Percentiles rank a stretch among this genome's conserved stretches.
These are phyloP conservation scores for Vaccinium vitisidaea DNA, from an alignment of 148 eudicot species.

Conservation along the genomic window DNA sequence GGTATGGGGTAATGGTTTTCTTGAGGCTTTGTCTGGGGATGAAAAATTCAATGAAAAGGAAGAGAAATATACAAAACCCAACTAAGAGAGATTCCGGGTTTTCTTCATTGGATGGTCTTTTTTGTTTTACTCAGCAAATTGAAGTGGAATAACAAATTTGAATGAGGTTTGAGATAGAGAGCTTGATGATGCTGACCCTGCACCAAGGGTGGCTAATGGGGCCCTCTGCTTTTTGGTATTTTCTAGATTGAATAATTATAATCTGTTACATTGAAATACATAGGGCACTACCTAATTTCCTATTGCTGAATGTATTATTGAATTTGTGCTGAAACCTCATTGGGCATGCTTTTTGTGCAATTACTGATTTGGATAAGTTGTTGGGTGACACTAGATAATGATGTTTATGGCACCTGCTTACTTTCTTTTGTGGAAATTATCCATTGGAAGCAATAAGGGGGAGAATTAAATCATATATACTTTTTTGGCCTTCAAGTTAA, in stretches of 20 bases:
- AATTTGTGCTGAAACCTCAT: background rate
- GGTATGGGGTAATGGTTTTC: slow-evolving; percentile 14
- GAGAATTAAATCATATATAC: too few species aligned
- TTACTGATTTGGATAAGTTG: background rate
- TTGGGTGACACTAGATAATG: slow-evolving; percentile 1
- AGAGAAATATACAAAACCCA: slow-evolving; percentile 12
- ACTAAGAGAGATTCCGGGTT: slow-evolving; percentile 21
- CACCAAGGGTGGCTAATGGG: slow-evolving; percentile 24
- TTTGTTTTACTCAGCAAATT: too few species aligned
- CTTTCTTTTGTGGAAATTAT: background rate
- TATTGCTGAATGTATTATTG: background rate
- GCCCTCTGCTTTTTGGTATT: slow-evolving; percentile 19
- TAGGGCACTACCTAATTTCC: slow-evolving; percentile 14
- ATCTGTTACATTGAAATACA: slow-evolving; percentile 10
- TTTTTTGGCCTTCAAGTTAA: background rate
- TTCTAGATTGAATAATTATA: slow-evolving; percentile 1
- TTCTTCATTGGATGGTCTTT: slow-evolving; percentile 10
- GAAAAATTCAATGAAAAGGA: slow-evolving; percentile 8
- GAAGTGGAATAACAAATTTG: slow-evolving; percentile 21
- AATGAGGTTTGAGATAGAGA: slow-evolving; percentile 23
- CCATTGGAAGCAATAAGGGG: background rate
- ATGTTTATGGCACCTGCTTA: background rate
- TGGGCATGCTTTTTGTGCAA: background rate
- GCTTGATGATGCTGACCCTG: slow-evolving; percentile 27
- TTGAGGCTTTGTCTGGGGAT: slow-evolving; percentile 15